phyloP scores from a whole-genome alignment of 2,329 filamentous ascomycete species.

The Xylaria sp. region DNA sequence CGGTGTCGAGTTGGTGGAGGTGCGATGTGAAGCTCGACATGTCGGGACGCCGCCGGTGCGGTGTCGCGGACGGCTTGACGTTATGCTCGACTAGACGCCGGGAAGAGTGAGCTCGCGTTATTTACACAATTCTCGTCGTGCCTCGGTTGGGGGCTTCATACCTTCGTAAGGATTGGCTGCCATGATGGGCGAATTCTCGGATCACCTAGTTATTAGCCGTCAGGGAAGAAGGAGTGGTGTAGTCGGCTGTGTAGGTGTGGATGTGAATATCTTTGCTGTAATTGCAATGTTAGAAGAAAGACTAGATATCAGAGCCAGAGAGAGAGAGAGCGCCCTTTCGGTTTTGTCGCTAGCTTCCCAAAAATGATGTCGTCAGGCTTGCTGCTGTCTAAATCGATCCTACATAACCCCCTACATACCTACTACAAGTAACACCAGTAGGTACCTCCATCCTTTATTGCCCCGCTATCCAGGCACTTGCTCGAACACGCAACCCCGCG shows the following conservation, averaged over 20 bases:
- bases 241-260: neutral
- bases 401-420: too few species aligned
- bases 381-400: neutral
- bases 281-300: neutral
- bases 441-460: neutral
- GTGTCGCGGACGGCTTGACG: conserved; percentile 59
- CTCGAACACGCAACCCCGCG: conserved; percentile 26
- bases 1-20: conserved; percentile 63
- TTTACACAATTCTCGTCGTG: neutral
- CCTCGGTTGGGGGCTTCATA: conserved; percentile 33
- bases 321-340: neutral
- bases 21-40: conserved; percentile 72
- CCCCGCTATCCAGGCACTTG: conserved; percentile 29
- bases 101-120: conserved; percentile 1
- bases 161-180: conserved; percentile 51
- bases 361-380: neutral
- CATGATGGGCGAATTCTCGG: conserved; percentile 42
- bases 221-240: neutral
- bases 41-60: conserved; percentile 64
- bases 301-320: neutral
- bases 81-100: conserved; percentile 69
- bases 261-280: neutral
- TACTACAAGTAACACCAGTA: too few species aligned
- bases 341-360: too few species aligned
- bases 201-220: neutral